These are phyloP conservation scores for Arabidopsis thaliana DNA, from an alignment of 345 rosid species.

Conservation along the genomic window DNA sequence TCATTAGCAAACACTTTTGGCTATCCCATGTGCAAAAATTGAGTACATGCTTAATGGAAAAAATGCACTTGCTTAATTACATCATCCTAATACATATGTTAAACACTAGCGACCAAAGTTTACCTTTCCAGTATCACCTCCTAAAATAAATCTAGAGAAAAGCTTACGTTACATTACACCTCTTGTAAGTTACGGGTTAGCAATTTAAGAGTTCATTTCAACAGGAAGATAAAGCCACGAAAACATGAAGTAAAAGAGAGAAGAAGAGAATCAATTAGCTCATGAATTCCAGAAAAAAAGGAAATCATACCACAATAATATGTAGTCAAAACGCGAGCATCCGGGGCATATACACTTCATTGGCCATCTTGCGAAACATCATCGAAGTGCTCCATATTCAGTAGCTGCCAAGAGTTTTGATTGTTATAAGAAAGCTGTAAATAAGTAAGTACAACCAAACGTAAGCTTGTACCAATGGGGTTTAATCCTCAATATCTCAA, in stretches of 20 bases:
- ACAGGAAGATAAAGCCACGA: constrained; percentile 19
- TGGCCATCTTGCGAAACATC: constrained; percentile 77
- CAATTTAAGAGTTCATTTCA: constrained; percentile 5
- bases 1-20: too few relatives aligned
- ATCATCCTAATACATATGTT: too few relatives aligned
- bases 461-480: constrained; percentile 72
- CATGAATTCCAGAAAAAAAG: constrained; percentile 15
- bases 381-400: constrained; percentile 86
- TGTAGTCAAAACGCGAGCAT: constrained; percentile 93
- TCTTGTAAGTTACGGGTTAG: background rate
- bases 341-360: constrained; percentile 89
- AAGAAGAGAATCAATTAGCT: constrained; percentile 12
- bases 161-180: too few relatives aligned
- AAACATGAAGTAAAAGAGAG: background rate
- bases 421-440: constrained; percentile 28
- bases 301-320: constrained; percentile 79
- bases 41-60: too few relatives aligned
- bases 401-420: constrained; percentile 61
- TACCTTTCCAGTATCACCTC: too few relatives aligned
- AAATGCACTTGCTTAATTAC: too few relatives aligned
- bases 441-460: constrained; percentile 3
- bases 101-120: too few relatives aligned
- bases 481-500: constrained; percentile 84
- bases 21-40: too few relatives aligned
- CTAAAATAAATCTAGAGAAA: too few relatives aligned